phyloP scores from a whole-genome alignment of 345 rosid species.

The Eucalyptus curtisii region DNA sequence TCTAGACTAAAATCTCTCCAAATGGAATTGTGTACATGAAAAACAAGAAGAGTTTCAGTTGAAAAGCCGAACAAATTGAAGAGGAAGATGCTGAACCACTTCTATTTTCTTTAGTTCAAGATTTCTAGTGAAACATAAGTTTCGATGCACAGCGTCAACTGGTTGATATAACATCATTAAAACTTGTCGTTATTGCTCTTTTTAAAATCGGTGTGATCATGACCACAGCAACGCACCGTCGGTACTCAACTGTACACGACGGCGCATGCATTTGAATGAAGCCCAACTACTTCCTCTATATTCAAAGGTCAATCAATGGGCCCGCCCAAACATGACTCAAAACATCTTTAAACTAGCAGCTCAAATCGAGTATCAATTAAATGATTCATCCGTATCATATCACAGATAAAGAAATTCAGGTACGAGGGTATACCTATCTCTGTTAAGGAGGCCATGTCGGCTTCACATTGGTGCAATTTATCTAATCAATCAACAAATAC shows the following conservation, averaged over 20 bases:
- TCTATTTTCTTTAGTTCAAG: not conserved
- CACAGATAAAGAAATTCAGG: not conserved
- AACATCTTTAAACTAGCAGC: not conserved
- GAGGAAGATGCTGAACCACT: not conserved
- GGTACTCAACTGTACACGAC: not conserved
- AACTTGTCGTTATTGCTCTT: not conserved
- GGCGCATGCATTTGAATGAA: not conserved
- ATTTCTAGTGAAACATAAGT: not conserved
- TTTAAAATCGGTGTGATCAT: not conserved
- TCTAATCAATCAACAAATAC: not conserved
- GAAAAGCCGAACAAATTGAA: not conserved
- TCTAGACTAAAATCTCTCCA: not conserved
- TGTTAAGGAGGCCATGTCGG: not conserved
- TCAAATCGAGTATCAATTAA: not conserved
- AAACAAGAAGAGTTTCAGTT: not conserved
- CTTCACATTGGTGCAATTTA: not conserved
- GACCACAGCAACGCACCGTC: not conserved
- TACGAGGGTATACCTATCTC: not conserved
- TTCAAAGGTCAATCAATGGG: not conserved
- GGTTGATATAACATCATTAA: not conserved
- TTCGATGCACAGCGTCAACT: not conserved
- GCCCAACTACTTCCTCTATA: not conserved
- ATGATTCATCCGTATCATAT: not conserved
- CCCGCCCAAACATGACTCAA: not conserved
- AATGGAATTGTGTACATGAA: not conserved